Evolutionary conservation across 164 flowering plant species (phyloP).

Genomic region (Dillenia turbinata): DNA sequence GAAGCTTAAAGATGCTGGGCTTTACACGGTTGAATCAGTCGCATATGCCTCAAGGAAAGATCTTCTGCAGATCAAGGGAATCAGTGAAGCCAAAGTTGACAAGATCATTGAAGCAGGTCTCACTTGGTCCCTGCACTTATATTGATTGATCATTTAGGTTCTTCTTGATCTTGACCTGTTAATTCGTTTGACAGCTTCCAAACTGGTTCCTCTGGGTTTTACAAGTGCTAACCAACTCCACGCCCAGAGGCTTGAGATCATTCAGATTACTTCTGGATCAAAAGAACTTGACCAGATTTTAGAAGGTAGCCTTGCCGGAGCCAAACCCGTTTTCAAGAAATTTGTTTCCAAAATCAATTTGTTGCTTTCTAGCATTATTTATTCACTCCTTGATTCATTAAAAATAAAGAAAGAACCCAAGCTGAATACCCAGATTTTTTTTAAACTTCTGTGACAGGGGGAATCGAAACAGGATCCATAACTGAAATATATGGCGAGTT

Average conservation of each 20-base stretch:
- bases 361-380: background rate
- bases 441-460: slow-evolving; percentile 44
- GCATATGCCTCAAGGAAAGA: slow-evolving; percentile 88
- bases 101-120: slow-evolving; percentile 88
- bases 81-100: slow-evolving; percentile 95
- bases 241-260: slow-evolving; percentile 85
- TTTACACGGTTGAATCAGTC: slow-evolving; percentile 89
- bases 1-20: slow-evolving; percentile 94
- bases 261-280: slow-evolving; percentile 91
- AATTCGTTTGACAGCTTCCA: slow-evolving; percentile 53
- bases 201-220: slow-evolving; percentile 88
- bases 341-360: background rate
- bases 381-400: background rate
- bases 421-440: background rate
- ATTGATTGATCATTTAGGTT: background rate
- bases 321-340: too few species aligned
- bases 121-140: background rate
- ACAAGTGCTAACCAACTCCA: slow-evolving; percentile 92
- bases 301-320: slow-evolving; percentile 44
- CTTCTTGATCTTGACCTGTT: background rate
- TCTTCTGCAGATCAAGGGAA: slow-evolving; percentile 89
- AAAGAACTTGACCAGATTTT: slow-evolving; percentile 85
- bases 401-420: background rate
- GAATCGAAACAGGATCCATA: slow-evolving; percentile 91
- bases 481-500: slow-evolving; percentile 96